Percentiles rank a stretch among this genome's conserved stretches.
These are phyloP conservation scores for Pilobolus umbonatus DNA, from an alignment of 192 early-diverging fungal genomes.

Conservation along the genomic window DNA sequence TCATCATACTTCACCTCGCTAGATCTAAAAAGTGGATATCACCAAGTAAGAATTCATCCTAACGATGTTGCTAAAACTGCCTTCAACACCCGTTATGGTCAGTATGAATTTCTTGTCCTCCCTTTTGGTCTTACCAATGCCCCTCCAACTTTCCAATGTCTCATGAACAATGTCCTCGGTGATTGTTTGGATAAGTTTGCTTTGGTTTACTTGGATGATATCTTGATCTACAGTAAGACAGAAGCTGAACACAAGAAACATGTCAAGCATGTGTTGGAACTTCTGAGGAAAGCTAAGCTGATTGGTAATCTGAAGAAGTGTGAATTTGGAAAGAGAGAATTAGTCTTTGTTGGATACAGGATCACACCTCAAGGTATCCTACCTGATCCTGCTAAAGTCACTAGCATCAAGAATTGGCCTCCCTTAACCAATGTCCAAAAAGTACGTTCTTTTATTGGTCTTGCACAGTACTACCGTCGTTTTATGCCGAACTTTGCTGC, in stretches of 20 bases:
- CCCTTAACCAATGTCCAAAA: slow-evolving; percentile 12
- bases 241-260: slow-evolving; percentile 32
- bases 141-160: slow-evolving; percentile 12
- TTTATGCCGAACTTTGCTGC: slow-evolving; percentile 23
- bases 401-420: slow-evolving; percentile 17
- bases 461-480: slow-evolving; percentile 21
- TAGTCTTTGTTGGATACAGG: slow-evolving; percentile 29
- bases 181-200: slow-evolving; percentile 8
- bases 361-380: slow-evolving; percentile 24
- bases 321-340: slow-evolving; percentile 2
- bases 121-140: slow-evolving; percentile 33
- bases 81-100: slow-evolving; percentile 20
- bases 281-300: slow-evolving; percentile 16
- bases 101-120: slow-evolving; percentile 16
- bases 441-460: slow-evolving; percentile 19
- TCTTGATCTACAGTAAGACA: slow-evolving; percentile 32
- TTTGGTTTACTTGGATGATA: slow-evolving; percentile 43
- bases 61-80: slow-evolving; percentile 35
- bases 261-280: slow-evolving; percentile 7
- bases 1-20: slow-evolving; percentile 39
- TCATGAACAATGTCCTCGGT: slow-evolving; percentile 12
- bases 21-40: slow-evolving; percentile 39
- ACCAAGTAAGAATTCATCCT: slow-evolving; percentile 35
- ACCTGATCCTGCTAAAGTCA: slow-evolving; percentile 18
- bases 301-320: slow-evolving; percentile 15